Conservation (phyloP, 768 basidiomycete species). For the Amanita subjunquillea region DNA sequence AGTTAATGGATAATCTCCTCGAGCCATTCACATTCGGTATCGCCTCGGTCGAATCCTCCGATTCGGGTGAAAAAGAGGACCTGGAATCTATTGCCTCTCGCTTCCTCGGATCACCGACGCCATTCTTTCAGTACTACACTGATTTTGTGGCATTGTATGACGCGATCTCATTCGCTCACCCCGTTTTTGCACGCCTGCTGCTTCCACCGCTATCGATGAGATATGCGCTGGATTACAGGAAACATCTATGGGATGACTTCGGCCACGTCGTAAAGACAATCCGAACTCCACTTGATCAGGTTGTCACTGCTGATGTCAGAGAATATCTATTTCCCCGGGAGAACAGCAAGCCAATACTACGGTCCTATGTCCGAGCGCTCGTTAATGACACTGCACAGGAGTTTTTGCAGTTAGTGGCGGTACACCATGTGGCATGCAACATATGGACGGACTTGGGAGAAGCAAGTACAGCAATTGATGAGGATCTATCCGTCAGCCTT, state of each 20-base stretch:
- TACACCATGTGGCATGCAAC: conserved; percentile 70
- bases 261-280: conserved; percentile 55
- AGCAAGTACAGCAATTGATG: conserved; percentile 14
- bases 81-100: conserved; percentile 46
- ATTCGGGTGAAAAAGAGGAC: conserved; percentile 8
- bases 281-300: conserved; percentile 35
- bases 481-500: conserved; percentile 33
- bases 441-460: conserved; percentile 59
- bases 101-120: conserved; percentile 57
- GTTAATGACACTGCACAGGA: conserved; percentile 33
- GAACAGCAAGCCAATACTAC: conserved; percentile 45
- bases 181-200: conserved; percentile 63
- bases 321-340: conserved; percentile 73
- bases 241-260: conserved; percentile 76
- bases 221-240: conserved; percentile 77
- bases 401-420: conserved; percentile 55
- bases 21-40: conserved; percentile 36
- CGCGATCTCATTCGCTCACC: conserved; percentile 79
- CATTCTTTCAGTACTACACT: conserved; percentile 91
- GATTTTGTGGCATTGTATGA: conserved; percentile 90
- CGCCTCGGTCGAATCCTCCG: neutral
- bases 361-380: conserved; percentile 53
- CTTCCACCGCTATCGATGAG: conserved; percentile 68
- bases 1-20: conserved; percentile 51
- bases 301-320: conserved; percentile 41